phyloP scores from a whole-genome alignment of 345 rosid genomes.

The Euphorbia lathyris region DNA sequence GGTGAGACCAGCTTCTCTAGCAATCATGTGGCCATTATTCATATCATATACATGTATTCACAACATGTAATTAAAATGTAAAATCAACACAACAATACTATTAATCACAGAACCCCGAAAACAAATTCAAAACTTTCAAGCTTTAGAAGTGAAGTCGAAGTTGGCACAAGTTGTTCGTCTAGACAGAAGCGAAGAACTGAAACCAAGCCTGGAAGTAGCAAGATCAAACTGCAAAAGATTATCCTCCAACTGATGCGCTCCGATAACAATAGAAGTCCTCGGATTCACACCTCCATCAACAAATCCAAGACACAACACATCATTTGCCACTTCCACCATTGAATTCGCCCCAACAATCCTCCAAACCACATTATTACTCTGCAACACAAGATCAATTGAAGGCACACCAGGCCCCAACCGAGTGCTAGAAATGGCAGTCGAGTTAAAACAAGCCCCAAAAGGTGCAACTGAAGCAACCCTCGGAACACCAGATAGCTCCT shows the following conservation, averaged over 20 bases:
- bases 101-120: not conserved
- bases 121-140: not conserved
- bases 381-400: slow-evolving; percentile 16
- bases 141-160: slow-evolving; percentile 18
- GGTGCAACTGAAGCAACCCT: slow-evolving; percentile 13
- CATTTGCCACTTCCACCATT: not conserved
- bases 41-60: too few relatives aligned
- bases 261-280: slow-evolving; percentile 22
- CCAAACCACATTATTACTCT: not conserved
- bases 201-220: slow-evolving; percentile 27
- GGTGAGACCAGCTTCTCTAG: too few relatives aligned
- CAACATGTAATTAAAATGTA: too few relatives aligned
- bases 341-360: slow-evolving; percentile 15
- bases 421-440: not conserved
- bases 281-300: slow-evolving; percentile 23
- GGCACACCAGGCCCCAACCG: slow-evolving; percentile 17
- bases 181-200: slow-evolving; percentile 15
- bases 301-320: slow-evolving; percentile 17
- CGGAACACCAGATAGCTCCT: slow-evolving; percentile 7
- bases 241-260: slow-evolving; percentile 28
- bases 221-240: slow-evolving; percentile 32
- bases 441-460: slow-evolving; percentile 14
- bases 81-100: too few relatives aligned
- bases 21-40: too few relatives aligned
- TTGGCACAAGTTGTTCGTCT: slow-evolving; percentile 18